phyloP scores from a whole-genome alignment of 1,284 basidiomycete species.

The Apiotrichum sp. region DNA sequence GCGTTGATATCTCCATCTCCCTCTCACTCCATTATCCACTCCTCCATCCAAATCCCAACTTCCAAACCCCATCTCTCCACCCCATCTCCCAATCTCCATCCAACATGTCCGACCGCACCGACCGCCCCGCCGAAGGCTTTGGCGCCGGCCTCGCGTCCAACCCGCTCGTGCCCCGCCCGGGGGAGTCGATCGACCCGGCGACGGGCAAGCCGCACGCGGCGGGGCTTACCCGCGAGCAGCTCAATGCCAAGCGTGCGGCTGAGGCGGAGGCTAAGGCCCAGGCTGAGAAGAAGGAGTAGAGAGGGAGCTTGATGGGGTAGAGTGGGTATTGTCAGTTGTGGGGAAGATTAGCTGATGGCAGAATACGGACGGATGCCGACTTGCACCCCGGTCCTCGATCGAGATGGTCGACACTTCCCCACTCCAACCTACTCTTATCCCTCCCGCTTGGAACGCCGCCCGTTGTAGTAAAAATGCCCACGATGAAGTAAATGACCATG shows the following conservation, averaged over 20 bases:
- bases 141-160: constrained; percentile 23
- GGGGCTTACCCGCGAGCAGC: constrained; percentile 36
- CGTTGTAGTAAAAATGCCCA: no score
- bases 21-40: not conserved
- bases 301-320: not conserved
- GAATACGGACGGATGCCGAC: no score
- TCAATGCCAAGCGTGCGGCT: constrained; percentile 33
- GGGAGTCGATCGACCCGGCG: constrained; percentile 27
- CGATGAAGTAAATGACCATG: no score
- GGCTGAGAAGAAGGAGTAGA: constrained; percentile 16
- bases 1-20: no score
- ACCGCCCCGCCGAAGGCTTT: not conserved
- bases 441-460: no score
- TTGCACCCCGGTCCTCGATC: no score
- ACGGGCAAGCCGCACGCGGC: constrained; percentile 34
- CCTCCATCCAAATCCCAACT: not conserved
- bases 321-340: not conserved
- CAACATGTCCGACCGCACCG: not conserved
- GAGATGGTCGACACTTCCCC: no score
- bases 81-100: not conserved
- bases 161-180: constrained; percentile 26
- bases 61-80: not conserved
- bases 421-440: no score
- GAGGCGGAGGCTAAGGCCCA: constrained; percentile 52
- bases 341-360: no score